Evolutionary conservation across 169 alveolate species (phyloP).

Genomic region (Plasmodium billcollinsi): DNA sequence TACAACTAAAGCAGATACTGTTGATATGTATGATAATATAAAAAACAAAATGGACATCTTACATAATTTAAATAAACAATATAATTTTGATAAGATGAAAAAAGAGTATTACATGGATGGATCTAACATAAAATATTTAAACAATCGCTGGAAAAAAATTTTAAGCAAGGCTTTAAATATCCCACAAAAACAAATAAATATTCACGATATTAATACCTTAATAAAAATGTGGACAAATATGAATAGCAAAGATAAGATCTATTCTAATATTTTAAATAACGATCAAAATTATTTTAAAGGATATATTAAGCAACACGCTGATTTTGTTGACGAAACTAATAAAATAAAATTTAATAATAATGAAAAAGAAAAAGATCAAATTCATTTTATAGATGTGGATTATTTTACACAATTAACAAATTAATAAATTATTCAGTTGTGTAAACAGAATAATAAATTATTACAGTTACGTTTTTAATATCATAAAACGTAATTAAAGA

Average conservation of each 20-base stretch:
- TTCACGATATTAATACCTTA: constrained; percentile 57
- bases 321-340: background rate
- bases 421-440: background rate
- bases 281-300: constrained; percentile 16
- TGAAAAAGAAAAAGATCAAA: background rate
- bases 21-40: constrained; percentile 12
- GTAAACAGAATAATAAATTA: no score
- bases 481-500: no score
- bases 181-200: constrained; percentile 40
- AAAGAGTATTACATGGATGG: constrained; percentile 17
- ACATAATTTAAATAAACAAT: constrained; percentile 6
- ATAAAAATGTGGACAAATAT: constrained; percentile 46
- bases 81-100: constrained; percentile 10
- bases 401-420: constrained; percentile 14
- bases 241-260: constrained; percentile 20
- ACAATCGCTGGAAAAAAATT: constrained; percentile 22
- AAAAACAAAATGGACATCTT: constrained; percentile 37
- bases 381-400: constrained; percentile 8
- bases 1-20: background rate
- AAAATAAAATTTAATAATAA: background rate
- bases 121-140: background rate
- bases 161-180: constrained; percentile 44
- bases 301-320: constrained; percentile 12
- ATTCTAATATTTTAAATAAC: constrained; percentile 7
- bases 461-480: no score